phyloP scores from a whole-genome alignment of 805 yeast species.

The Candida vaughaniae region DNA sequence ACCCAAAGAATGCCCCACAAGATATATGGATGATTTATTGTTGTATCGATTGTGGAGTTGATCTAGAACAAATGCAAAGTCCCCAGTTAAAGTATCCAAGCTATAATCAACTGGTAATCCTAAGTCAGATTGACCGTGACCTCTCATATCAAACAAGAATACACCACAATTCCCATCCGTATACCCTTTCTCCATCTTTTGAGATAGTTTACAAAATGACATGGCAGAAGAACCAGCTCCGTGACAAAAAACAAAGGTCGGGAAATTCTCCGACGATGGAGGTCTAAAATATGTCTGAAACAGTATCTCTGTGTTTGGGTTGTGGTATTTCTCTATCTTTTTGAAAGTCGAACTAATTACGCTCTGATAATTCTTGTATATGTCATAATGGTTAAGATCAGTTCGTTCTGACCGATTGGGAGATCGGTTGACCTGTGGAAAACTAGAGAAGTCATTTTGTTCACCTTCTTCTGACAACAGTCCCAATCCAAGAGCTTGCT shows the following conservation, averaged over 20 bases:
- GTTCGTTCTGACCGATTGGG: constrained; percentile 5
- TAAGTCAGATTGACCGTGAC: constrained; percentile 60
- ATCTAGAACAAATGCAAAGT: constrained; percentile 51
- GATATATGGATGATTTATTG: constrained; percentile 39
- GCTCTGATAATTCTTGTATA: constrained; percentile 4
- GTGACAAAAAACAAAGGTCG: constrained; percentile 78
- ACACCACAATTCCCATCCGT: constrained; percentile 48
- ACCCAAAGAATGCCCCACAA: constrained; percentile 91
- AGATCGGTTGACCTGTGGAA: not conserved
- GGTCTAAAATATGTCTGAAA: constrained; percentile 54
- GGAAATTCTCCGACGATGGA: constrained; percentile 44
- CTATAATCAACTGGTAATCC: constrained; percentile 28
- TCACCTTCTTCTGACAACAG: constrained; percentile 19
- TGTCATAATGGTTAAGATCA: constrained; percentile 8
- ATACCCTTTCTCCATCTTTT: constrained; percentile 12
- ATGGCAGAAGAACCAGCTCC: constrained; percentile 93
- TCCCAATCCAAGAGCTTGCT: constrained; percentile 20
- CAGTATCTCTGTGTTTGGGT: constrained; percentile 7
- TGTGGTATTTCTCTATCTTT: constrained; percentile 15
- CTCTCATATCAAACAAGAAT: constrained; percentile 76
- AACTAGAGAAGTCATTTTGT: not conserved
- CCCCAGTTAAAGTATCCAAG: constrained; percentile 54
- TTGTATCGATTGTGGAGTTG: constrained; percentile 26
- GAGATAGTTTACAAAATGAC: constrained; percentile 63
- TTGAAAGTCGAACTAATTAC: constrained; percentile 4